Evolutionary conservation across 1,284 basidiomycete genomes (phyloP), one percentile per base, ranked within the genome.

Genomic region (Laetiporus sulphureus): DNA sequence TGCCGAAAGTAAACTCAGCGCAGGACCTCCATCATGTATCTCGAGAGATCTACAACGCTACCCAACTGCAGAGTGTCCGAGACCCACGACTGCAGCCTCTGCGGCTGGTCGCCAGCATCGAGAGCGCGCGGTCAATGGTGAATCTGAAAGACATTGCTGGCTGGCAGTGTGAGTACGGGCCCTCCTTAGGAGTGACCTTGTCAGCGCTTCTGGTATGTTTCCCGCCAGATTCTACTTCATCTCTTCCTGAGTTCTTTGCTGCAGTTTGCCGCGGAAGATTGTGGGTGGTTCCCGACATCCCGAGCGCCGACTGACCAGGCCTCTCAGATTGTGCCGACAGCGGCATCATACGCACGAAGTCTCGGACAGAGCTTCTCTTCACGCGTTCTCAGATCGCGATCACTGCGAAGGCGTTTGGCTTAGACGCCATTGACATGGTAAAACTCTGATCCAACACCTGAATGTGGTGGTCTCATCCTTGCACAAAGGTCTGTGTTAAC

Each of bases 361-460:
- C 79, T 7, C 76, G 88, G 16, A 68, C 69, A 37, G 91, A 95
- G 56, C 67, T 98, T 16, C 73, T 94, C 5, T 91, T 81, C 54
- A 85, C 91, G 3, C 79, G 94, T n/a, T 90, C 90, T 0, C 75
- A 83, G 45, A 78, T 96, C 42, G 89, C 86, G 7, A 77, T 88
- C 19, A 77, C 83, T 0, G 91, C 94, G 10, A 92, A 88, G 58
- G 90, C 91, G 3, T 91, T 83, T 56, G 78, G 78, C 0, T 68
- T 96, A 2, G 77, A 84, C 30, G 88, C 92, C 2, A 90, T 98
- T 56, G 92, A 95, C 60, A 88, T 95, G 83, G 91, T 83, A 44
- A 11, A 60, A 6, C 15, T 23, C 15, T 21, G 16, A 3, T 20
- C 16, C 8, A 25, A 22, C 16, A 13, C 8, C 6, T 19, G 6